These are phyloP conservation scores for Cryptococcus sp. DNA, from an alignment of 1,284 basidiomycete genomes.

Conservation along the genomic window DNA sequence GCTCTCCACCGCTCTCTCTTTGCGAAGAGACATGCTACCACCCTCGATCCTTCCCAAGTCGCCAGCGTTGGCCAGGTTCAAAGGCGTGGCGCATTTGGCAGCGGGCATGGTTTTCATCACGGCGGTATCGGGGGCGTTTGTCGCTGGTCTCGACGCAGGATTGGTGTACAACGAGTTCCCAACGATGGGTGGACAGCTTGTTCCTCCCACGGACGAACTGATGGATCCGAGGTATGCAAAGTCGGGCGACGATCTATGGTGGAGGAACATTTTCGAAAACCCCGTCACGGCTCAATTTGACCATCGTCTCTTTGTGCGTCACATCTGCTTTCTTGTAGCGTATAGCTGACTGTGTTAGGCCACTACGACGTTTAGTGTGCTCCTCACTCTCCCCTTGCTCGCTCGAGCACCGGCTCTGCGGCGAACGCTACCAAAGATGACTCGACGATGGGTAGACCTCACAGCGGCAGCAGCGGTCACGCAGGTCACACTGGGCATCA, in stretches of 20 bases:
- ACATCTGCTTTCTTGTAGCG: not conserved
- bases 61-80: constrained; percentile 61
- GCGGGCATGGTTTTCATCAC: constrained; percentile 79
- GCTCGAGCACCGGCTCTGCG: constrained; percentile 54
- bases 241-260: constrained; percentile 69
- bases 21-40: constrained; percentile 61
- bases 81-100: constrained; percentile 57
- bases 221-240: constrained; percentile 71
- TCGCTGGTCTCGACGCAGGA: constrained; percentile 95
- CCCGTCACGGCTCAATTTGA: constrained; percentile 97
- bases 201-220: constrained; percentile 78
- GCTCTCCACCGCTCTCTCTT: constrained; percentile 73
- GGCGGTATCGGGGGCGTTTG: constrained; percentile 83
- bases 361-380: constrained; percentile 70
- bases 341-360: constrained; percentile 52
- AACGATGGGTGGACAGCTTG: constrained; percentile 82
- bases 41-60: constrained; percentile 21
- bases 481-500: constrained; percentile 85
- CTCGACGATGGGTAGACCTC: constrained; percentile 58
- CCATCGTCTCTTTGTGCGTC: constrained; percentile 78
- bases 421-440: constrained; percentile 60
- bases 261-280: constrained; percentile 94
- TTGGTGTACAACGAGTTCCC: constrained; percentile 98
- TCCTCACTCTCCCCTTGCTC: constrained; percentile 61
- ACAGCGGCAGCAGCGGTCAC: constrained; percentile 78